phyloP scores from a whole-genome alignment of 495 filamentous ascomycete species.

The Penicillium tannophilum region DNA sequence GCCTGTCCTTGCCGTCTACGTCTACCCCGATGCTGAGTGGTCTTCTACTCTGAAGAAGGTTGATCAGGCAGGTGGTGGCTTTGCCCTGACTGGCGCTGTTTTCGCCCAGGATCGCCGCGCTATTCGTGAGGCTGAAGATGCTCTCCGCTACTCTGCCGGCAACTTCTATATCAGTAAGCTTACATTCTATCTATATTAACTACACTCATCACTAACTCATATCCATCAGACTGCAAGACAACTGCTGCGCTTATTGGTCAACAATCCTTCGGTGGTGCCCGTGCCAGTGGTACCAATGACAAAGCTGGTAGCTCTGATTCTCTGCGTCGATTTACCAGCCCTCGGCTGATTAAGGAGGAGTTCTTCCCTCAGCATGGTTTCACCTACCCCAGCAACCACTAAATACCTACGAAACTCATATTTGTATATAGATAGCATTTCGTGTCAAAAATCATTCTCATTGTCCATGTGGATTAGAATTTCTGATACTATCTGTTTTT shows the following conservation, averaged over 20 bases:
- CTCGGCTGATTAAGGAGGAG: conserved; percentile 79
- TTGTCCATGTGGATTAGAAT: too few species aligned
- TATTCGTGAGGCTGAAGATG: conserved; percentile 70
- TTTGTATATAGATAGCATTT: conserved; percentile 2
- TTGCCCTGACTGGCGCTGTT: conserved; percentile 75
- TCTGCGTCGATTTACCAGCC: conserved; percentile 69
- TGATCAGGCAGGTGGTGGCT: conserved; percentile 62
- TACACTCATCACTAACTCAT: neutral
- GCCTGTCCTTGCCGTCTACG: conserved; percentile 67
- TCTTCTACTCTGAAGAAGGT: conserved; percentile 54
- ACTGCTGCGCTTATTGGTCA: conserved; percentile 82
- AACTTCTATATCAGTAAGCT: conserved; percentile 78
- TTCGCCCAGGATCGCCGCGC: conserved; percentile 71
- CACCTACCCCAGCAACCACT: conserved; percentile 69
- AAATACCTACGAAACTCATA: conserved; percentile 1
- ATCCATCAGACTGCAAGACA: conserved; percentile 66
- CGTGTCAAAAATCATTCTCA: neutral
- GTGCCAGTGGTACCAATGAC: conserved; percentile 80
- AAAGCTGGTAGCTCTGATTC: conserved; percentile 74
- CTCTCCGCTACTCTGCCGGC: conserved; percentile 73
- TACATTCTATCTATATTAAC: neutral
- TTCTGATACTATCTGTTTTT: too few species aligned
- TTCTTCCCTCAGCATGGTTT: conserved; percentile 63
- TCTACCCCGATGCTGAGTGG: conserved; percentile 68
- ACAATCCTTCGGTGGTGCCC: conserved; percentile 77